These are phyloP conservation scores for Leptodontidium sp. DNA, from an alignment of 2,329 filamentous ascomycete species.

Conservation along the genomic window DNA sequence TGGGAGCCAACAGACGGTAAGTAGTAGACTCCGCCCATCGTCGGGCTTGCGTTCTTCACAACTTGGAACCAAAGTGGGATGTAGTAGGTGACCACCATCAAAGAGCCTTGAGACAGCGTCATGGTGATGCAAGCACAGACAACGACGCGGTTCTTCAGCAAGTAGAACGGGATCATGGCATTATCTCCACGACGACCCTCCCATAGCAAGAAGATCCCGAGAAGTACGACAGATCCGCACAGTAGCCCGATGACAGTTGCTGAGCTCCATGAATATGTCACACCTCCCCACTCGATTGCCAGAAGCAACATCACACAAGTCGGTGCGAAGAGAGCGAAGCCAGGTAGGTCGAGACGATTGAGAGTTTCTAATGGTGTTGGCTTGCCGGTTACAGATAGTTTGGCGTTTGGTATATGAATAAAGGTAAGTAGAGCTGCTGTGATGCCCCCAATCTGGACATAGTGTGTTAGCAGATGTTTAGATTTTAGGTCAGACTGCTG, in stretches of 20 bases:
- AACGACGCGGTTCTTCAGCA: constrained; percentile 38
- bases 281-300: constrained; percentile 48
- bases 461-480: neutral
- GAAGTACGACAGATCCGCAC: constrained; percentile 29
- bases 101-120: constrained; percentile 21
- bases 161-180: constrained; percentile 39
- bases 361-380: constrained; percentile 20
- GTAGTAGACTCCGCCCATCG: constrained; percentile 41
- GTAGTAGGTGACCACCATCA: constrained; percentile 37
- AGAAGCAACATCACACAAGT: constrained; percentile 47
- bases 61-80: constrained; percentile 48
- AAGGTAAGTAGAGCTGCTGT: constrained; percentile 48
- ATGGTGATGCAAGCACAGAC: constrained; percentile 26
- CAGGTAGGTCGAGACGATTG: constrained; percentile 46
- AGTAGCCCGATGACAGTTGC: constrained; percentile 40
- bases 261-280: constrained; percentile 44
- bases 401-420: constrained; percentile 47
- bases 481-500: neutral
- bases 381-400: constrained; percentile 15
- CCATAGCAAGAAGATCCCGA: constrained; percentile 38
- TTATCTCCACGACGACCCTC: constrained; percentile 39
- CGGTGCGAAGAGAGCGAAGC: constrained; percentile 47
- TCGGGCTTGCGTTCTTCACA: constrained; percentile 40
- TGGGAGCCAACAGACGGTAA: constrained; percentile 38
- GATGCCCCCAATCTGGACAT: constrained; percentile 47